Evolutionary conservation across 208 protist species (phyloP).

Genomic region (Leptomonas seymouri): DNA sequence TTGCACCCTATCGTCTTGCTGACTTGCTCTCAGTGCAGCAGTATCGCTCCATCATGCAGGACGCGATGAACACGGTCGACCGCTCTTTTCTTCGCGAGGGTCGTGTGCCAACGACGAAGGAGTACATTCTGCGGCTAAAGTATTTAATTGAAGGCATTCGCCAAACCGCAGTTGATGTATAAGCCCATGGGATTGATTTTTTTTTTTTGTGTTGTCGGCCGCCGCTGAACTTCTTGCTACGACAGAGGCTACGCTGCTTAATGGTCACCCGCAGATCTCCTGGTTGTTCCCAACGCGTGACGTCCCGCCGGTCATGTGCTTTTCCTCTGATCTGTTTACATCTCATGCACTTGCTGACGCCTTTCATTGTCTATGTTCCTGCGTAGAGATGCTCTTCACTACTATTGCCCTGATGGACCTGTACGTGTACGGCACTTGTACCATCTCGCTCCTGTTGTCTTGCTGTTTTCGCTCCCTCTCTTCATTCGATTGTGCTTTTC

Average conservation of each 20-base stretch:
- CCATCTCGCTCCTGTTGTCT: no score
- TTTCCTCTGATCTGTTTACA: no score
- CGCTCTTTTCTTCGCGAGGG: constrained; percentile 77
- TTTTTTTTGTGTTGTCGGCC: background rate
- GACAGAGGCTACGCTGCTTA: background rate
- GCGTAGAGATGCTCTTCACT: no score
- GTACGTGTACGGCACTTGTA: no score
- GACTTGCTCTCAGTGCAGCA: constrained; percentile 69
- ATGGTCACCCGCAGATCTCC: background rate
- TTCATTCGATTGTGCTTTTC: no score
- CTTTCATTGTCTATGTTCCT: no score
- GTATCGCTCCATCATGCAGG: constrained; percentile 82
- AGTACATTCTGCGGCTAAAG: constrained; percentile 73
- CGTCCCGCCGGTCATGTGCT: no score
- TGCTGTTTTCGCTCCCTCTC: no score
- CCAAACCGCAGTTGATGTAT: constrained; percentile 43
- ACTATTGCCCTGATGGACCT: no score
- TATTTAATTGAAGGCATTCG: constrained; percentile 76
- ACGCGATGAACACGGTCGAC: constrained; percentile 76
- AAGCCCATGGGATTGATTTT: background rate
- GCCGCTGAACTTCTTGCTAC: background rate
- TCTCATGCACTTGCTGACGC: no score
- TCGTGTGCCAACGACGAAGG: constrained; percentile 57
- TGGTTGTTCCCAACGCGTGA: no score
- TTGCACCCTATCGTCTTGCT: constrained; percentile 42